Base-by-base conservation (phyloP, 192 early-diverging fungal species). In the Martensiomyces pterosporus region DNA sequence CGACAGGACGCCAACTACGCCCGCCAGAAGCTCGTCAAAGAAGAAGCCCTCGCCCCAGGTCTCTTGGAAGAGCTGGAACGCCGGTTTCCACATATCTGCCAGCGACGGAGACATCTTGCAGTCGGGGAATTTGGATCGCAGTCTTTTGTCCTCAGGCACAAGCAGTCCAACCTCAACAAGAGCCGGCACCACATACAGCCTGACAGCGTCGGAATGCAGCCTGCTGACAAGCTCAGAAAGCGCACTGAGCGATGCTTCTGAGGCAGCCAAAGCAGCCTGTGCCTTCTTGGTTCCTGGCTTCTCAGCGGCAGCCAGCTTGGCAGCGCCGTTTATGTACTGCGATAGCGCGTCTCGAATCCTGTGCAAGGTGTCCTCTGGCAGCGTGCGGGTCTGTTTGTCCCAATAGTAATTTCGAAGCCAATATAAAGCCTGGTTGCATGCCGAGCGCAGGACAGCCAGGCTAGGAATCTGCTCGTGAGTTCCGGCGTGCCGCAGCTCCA, bases 391-490 rank as follows among this genome's bases (percentile, higher is more conserved):
- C 55, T 79, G 77, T 36, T 50, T 59, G 14, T 52, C 58, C 79
- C 78, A 81, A 57, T 77, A 82, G 38, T 69, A 65, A 39, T 76
- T 65, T 39, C 62, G 41, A 0, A 84, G 59, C 82, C 82, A 84
- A 38, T 55, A 36, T 9, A 79, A 59, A 17, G 82, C 82, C 68
- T 84, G 72, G 9, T 25, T 37, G 43, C 63, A 68, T 1, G 72
- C 83, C 7, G 64, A 60, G 44, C 81, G 60, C 46, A 86, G 57
- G 3, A 77, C 68, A 10, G 60, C 37, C 32, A 86, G 57, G 22
- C 76, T 78, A 6, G 84, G 84, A 7, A 86, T 52, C 24, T 76
- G 54, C 47, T 83, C 80, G 43, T 86, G 84, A 0, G 84, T 86
- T 9, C 75, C 75, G 3, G 80, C 76, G 49, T 86, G 84, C 14